These are phyloP conservation scores for Verticillium tricorpus DNA, from an alignment of 2,329 filamentous ascomycete species.

Conservation along the genomic window DNA sequence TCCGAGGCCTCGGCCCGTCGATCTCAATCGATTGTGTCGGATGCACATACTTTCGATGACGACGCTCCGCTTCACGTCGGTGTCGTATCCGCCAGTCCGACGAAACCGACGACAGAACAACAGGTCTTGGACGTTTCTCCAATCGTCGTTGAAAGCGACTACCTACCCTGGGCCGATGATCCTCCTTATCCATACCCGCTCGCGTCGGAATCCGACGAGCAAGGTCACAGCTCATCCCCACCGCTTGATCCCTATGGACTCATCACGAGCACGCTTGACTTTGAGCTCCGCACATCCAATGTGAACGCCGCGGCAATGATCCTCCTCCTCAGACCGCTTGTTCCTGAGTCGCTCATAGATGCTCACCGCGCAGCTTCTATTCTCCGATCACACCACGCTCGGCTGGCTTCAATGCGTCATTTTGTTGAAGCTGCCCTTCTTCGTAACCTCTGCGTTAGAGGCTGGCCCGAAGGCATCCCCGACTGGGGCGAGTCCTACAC, in stretches of 20 bases:
- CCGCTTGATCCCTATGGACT: conserved; percentile 54
- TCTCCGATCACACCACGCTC: conserved; percentile 54
- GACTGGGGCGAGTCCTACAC: conserved; percentile 52
- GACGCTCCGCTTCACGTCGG: conserved; percentile 12
- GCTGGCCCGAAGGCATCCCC: conserved; percentile 47
- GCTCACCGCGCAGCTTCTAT: conserved; percentile 50
- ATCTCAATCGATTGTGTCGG: neutral
- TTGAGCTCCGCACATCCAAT: conserved; percentile 51
- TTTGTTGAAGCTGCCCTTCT: conserved; percentile 58
- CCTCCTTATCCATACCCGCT: conserved; percentile 48
- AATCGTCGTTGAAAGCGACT: conserved; percentile 52
- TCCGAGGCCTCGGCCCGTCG: conserved; percentile 19
- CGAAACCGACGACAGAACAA: conserved; percentile 20
- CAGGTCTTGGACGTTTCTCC: conserved; percentile 31
- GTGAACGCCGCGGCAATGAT: conserved; percentile 58
- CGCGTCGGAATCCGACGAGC: conserved; percentile 4
- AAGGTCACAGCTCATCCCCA: conserved; percentile 6
- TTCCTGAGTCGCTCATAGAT: conserved; percentile 52
- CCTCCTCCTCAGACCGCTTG: conserved; percentile 52
- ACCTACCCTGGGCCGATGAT: conserved; percentile 54
- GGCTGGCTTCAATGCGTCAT: conserved; percentile 54
- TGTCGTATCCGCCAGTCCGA: conserved; percentile 16
- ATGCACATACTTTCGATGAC: conserved; percentile 6
- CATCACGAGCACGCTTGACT: conserved; percentile 48
- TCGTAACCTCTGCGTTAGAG: conserved; percentile 55